Conservation (phyloP, 2,329 filamentous ascomycete genomes). For the Aspergillus sp. region DNA sequence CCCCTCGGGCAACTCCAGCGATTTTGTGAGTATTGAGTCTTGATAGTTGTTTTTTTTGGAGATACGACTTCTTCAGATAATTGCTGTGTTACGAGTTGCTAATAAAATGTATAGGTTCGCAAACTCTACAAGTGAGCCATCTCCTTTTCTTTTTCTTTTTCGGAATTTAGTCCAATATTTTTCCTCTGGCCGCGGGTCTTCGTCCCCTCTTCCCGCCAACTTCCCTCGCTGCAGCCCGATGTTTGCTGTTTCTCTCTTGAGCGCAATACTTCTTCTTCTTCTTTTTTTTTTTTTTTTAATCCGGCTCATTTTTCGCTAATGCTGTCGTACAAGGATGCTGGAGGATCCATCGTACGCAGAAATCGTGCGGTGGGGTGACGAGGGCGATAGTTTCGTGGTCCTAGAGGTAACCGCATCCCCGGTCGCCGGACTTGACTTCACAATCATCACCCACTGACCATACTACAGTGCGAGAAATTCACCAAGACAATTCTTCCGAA, state of each 20-base stretch:
- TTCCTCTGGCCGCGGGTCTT: background rate
- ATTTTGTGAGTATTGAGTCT: conserved; percentile 71
- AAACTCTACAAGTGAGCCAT: conserved; percentile 90
- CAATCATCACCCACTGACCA: conserved; percentile 1
- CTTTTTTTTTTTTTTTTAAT: background rate
- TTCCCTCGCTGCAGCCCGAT: background rate
- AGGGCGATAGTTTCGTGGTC: conserved; percentile 94
- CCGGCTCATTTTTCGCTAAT: conserved; percentile 10
- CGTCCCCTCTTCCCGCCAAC: conserved; percentile 12
- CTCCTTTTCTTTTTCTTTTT: conserved; percentile 14
- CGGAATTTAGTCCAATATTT: conserved; percentile 6
- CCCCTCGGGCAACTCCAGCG: conserved; percentile 80
- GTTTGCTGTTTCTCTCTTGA: background rate
- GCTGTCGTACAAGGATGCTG: conserved; percentile 69
- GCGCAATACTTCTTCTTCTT: background rate
- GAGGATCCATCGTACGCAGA: conserved; percentile 90
- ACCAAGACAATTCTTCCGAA: conserved; percentile 96
- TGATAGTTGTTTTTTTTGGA: conserved; percentile 8
- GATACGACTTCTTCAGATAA: conserved; percentile 14
- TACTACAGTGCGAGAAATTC: conserved; percentile 85
- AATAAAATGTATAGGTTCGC: conserved; percentile 67
- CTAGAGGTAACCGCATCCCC: conserved; percentile 67
- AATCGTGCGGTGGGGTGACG: conserved; percentile 93
- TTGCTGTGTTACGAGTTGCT: conserved; percentile 21
- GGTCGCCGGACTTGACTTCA: conserved; percentile 9